phyloP scores from a whole-genome alignment of 352 stramenopile genomes.

The Phytophthora chlamydospora region DNA sequence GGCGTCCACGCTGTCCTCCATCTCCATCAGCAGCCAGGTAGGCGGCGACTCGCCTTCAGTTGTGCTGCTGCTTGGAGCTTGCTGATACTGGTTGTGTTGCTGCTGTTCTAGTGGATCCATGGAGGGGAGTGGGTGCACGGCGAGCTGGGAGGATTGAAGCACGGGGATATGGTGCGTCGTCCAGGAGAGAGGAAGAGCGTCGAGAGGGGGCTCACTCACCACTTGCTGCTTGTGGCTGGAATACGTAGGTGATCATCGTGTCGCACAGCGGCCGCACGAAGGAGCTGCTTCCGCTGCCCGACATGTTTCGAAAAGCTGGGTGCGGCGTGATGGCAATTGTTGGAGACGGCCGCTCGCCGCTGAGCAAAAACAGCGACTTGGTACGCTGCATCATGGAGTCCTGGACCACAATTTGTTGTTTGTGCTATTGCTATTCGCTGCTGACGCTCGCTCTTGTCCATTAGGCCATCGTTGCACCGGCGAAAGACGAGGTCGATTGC shows the following conservation, averaged over 20 bases:
- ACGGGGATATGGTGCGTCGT: constrained; percentile 57
- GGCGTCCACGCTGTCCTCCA: constrained; percentile 71
- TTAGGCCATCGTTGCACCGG: constrained; percentile 53
- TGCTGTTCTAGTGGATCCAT: constrained; percentile 62
- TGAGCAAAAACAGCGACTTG: constrained; percentile 48
- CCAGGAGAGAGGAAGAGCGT: background rate
- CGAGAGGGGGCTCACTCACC: background rate
- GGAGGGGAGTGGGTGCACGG: constrained; percentile 82
- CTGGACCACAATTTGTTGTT: background rate
- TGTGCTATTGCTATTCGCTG: background rate
- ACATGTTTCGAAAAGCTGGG: constrained; percentile 43
- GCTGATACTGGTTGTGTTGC: constrained; percentile 1
- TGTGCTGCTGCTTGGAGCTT: background rate
- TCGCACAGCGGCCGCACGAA: constrained; percentile 76
- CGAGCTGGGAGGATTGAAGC: constrained; percentile 70
- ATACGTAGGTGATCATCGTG: constrained; percentile 60
- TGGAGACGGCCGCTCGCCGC: constrained; percentile 38
- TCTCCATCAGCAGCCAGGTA: constrained; percentile 78
- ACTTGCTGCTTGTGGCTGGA: constrained; percentile 1
- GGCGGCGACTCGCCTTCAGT: background rate
- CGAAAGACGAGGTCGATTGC: constrained; percentile 49
- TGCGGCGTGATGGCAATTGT: constrained; percentile 62
- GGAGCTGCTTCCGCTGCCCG: constrained; percentile 63
- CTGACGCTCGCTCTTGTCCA: background rate
- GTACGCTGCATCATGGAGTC: constrained; percentile 15